Evolutionary conservation across 768 basidiomycete genomes (phyloP), one percentile per base, ranked within the genome.

Genomic region (Strobilomyces confusus): DNA sequence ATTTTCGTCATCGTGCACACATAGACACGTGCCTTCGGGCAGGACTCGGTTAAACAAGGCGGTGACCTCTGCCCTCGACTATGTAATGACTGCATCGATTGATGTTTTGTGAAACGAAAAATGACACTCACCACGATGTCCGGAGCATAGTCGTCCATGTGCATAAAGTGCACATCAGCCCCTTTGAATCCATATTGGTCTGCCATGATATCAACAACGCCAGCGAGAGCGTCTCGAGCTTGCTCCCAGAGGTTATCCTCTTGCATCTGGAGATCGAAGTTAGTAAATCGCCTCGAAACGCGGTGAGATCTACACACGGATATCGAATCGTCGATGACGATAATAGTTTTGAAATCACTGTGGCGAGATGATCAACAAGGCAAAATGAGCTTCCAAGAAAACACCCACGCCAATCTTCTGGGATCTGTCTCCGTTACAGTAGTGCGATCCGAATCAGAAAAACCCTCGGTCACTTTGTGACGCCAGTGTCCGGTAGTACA

Each of bases 121-220:
- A n/a, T 15, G 15, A 30, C 7, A 19, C 38, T 54, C 38, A 61
- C 68, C 58, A 50, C 63, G 54, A 72, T 56, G 53, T 63, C 62
- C 12, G 55, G 51, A 5, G 63, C 73, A 51, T 66, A 72, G 50
- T 58, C 63, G 29, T 60, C 57, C 12, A 48, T 41, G 52, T 77
- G 77, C 59, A 77, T 68, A 59, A 77, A 77, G 55, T 75, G 68
- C 13, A 78, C 62, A 36, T 78, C 77, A 43, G 70, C 25, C 12
- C 77, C 76, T 29, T 68, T 72, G 11, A 68, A 65, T 13, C 70
- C 74, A 44, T 73, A 71, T 33, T 63, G 56, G 25, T 64, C 67
- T 22, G 73, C 70, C n/a, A n/a, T n/a, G 5, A 72, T 57, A 30
- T 75, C 71, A 4, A 72, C 67, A 23, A 77, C 66, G 43, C 70